Percentiles rank a stretch among this genome's conserved stretches.
phyloP scores from a whole-genome alignment of 345 rosid species.

The Clarkia xantiana region DNA sequence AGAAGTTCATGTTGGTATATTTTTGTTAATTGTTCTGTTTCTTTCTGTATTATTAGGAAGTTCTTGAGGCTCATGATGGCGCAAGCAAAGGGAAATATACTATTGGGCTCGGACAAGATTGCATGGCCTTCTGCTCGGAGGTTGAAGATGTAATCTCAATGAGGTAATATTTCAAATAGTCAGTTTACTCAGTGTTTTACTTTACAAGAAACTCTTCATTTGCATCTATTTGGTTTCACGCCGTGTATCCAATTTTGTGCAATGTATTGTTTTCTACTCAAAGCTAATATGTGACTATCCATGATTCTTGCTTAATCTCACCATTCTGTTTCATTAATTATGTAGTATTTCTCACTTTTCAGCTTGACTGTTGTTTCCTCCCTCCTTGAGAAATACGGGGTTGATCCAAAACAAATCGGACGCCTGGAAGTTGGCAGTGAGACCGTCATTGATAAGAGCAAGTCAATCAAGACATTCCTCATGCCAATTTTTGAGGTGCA shows the following conservation, averaged over 20 bases:
- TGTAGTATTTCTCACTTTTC: constrained; percentile 10
- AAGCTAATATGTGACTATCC: not conserved
- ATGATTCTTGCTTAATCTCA: not conserved
- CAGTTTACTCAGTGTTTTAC: not conserved
- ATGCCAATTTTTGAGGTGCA: constrained; percentile 97
- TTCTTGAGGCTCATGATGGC: constrained; percentile 88
- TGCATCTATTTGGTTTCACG: not conserved
- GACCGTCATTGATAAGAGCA: constrained; percentile 98
- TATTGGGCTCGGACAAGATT: constrained; percentile 97
- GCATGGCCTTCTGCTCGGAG: constrained; percentile 92
- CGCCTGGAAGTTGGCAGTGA: constrained; percentile 99
- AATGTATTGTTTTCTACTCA: not conserved
- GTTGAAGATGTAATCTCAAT: constrained; percentile 99
- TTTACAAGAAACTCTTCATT: not conserved
- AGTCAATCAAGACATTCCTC: constrained; percentile 94
- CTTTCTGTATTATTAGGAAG: constrained; percentile 37
- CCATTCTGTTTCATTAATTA: not conserved
- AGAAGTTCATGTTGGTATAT: too few species aligned
- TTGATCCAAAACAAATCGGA: constrained; percentile 91
- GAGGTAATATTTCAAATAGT: constrained; percentile 38
- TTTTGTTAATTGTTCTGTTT: not conserved
- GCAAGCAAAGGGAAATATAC: constrained; percentile 98
- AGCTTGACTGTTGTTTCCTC: constrained; percentile 85
- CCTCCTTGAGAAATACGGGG: constrained; percentile 75
- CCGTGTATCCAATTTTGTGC: not conserved